phyloP scores from a whole-genome alignment of 164 flowering plant species.

The Aristolochia contorta region DNA sequence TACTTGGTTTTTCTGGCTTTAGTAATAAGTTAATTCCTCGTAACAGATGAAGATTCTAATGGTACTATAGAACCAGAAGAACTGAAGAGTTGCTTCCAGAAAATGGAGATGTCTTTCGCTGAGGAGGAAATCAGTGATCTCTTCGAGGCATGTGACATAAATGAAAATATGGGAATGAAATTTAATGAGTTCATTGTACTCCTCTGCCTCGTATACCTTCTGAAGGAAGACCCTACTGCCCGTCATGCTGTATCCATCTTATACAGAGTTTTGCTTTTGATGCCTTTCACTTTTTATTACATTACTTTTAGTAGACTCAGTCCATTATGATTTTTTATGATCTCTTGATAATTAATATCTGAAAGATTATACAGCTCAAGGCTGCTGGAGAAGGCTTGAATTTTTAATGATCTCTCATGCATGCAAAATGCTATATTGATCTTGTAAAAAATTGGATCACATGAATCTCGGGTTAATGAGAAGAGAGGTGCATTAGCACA shows the following conservation, averaged over 20 bases:
- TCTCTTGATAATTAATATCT: too few relatives aligned
- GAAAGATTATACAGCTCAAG: too few relatives aligned
- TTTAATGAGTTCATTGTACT: slow-evolving; percentile 94
- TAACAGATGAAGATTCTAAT: slow-evolving; percentile 72
- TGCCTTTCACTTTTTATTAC: not conserved
- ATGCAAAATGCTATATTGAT: too few relatives aligned
- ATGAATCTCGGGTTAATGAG: too few relatives aligned
- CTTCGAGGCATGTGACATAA: slow-evolving; percentile 79
- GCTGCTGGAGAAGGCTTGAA: too few relatives aligned
- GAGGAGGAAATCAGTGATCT: slow-evolving; percentile 82
- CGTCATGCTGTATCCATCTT: slow-evolving; percentile 49
- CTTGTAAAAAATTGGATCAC: too few relatives aligned
- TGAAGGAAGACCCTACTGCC: slow-evolving; percentile 57
- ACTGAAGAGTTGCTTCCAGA: slow-evolving; percentile 58
- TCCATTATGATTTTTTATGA: too few relatives aligned
- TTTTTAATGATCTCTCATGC: too few relatives aligned
- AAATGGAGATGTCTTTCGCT: slow-evolving; percentile 54
- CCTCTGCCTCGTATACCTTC: slow-evolving; percentile 88
- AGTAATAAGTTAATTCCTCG: not conserved
- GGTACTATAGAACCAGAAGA: slow-evolving; percentile 80
- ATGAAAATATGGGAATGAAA: slow-evolving; percentile 62
- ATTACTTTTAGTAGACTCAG: too few relatives aligned
- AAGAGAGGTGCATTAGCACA: too few relatives aligned
- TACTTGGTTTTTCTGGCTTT: too few relatives aligned
- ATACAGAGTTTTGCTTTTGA: not conserved